Evolutionary conservation across 1,139 yeast species (phyloP), one percentile per base, ranked within the genome.

Genomic region (Suhomyces terraborum): DNA sequence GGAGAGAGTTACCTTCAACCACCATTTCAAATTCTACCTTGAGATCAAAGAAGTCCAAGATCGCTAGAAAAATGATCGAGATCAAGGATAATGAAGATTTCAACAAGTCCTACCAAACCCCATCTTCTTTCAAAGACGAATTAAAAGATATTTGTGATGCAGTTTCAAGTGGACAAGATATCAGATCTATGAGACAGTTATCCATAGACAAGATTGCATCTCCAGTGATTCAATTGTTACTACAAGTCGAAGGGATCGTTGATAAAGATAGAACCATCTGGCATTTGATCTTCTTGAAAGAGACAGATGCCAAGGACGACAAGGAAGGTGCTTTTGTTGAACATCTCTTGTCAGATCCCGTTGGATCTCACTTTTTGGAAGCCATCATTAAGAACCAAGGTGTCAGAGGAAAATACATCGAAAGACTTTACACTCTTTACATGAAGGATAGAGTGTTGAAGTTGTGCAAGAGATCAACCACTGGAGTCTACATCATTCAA

Each of bases 41-140:
- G 51, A 77, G 98, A 58, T 86, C 95, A 31, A 88, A 88, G 56
- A 88, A 80, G 59, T 84, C 95, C 24, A 86, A 87, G 57, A 84
- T 87, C 58, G 96, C 97, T 1, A 79, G 98, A 61, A 89, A 89
- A 61, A 86, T 87, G 93, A 87, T 88, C 54, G 95, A 88, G 53
- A 83, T 91, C 38, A 83, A 82, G 55, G 96, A 87, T 54, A 83
- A 75, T 46, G 82, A 78, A 9, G 88, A 82, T 51, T 84, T 82
- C 56, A 71, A 78, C 55, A 75, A 79, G 47, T 66, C 82, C 1
- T 87, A 80, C 59, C 88, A 83, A 61, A 81, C 82, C 2, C 96
- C 98, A 3, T 61, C 69, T 8, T 73, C 87, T 0, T 88, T 91
- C 62, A 82, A 80, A 48, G 70, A 68, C n/a, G 80, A 82, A 52